A percentile compares a stretch with the other conserved stretches of the same genome.
These are phyloP conservation scores for Corynespora cassiicola DNA, from an alignment of 2,329 filamentous ascomycete species.

Conservation along the genomic window DNA sequence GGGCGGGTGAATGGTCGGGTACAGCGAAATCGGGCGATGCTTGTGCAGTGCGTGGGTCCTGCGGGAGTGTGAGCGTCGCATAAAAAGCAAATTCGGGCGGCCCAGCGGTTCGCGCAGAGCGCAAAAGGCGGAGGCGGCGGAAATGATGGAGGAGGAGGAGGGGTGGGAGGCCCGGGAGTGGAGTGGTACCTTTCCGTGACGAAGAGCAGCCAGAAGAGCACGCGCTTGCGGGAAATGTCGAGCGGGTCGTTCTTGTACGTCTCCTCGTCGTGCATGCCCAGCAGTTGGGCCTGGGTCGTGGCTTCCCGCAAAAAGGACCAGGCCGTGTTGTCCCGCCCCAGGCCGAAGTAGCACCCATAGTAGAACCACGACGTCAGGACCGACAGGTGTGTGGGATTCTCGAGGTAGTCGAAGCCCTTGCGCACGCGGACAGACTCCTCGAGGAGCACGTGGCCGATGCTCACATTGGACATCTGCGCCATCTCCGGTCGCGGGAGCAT, in stretches of 20 bases:
- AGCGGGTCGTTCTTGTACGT: constrained; percentile 59
- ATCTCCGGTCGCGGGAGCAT: constrained; percentile 55
- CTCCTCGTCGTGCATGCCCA: constrained; percentile 65
- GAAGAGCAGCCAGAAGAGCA: constrained; percentile 69
- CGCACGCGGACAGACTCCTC: constrained; percentile 65
- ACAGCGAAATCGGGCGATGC: constrained; percentile 67
- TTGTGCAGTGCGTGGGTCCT: constrained; percentile 70
- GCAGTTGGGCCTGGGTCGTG: constrained; percentile 64
- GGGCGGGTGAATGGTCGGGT: constrained; percentile 64
- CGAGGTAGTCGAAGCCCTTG: constrained; percentile 64
- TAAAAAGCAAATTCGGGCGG: not conserved
- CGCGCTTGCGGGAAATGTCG: constrained; percentile 61
- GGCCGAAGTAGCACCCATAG: constrained; percentile 66
- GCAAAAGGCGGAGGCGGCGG: too few species aligned
- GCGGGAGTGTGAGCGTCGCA: constrained; percentile 13
- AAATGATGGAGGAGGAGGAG: not conserved
- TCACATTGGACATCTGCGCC: constrained; percentile 50
- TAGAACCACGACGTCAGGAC: constrained; percentile 70
- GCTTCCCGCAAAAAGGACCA: constrained; percentile 69
- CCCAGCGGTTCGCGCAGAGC: too few species aligned
- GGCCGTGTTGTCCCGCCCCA: constrained; percentile 66
- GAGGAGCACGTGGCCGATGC: constrained; percentile 62
- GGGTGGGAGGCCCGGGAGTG: not conserved
- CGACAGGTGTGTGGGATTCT: constrained; percentile 60
- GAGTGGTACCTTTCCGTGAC: constrained; percentile 67